These are phyloP conservation scores for Solanum tacnaense DNA, from an alignment of 257 asterid genomes.

Conservation along the genomic window DNA sequence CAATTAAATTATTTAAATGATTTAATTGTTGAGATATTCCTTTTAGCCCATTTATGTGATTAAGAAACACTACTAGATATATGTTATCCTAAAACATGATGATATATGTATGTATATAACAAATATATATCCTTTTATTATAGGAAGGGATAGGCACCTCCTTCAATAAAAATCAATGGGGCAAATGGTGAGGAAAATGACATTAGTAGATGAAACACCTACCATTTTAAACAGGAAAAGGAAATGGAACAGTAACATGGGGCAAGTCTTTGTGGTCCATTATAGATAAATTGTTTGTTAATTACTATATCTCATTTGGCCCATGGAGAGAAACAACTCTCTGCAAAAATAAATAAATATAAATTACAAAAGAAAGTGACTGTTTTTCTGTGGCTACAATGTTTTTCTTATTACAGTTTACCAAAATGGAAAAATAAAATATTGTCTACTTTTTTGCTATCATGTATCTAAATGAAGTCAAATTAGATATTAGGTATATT, in stretches of 20 bases:
- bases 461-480: background rate
- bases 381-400: background rate
- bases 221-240: constrained; percentile 7
- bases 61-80: background rate
- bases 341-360: background rate
- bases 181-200: constrained; percentile 33
- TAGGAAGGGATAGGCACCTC: background rate
- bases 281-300: background rate
- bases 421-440: background rate
- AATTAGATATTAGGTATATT: background rate
- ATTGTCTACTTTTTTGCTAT: background rate
- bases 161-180: constrained; percentile 16
- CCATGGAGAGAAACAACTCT: background rate
- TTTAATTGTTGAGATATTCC: background rate
- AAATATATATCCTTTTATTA: background rate
- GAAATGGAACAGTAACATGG: background rate
- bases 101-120: background rate
- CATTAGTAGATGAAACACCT: constrained; percentile 8
- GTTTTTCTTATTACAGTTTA: background rate
- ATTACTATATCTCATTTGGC: background rate
- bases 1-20: background rate
- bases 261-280: background rate
- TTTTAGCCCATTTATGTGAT: background rate
- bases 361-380: background rate
- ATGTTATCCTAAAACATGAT: background rate